These are phyloP conservation scores for Fusarium nanum DNA, from an alignment of 2,329 filamentous ascomycete species.

Conservation along the genomic window DNA sequence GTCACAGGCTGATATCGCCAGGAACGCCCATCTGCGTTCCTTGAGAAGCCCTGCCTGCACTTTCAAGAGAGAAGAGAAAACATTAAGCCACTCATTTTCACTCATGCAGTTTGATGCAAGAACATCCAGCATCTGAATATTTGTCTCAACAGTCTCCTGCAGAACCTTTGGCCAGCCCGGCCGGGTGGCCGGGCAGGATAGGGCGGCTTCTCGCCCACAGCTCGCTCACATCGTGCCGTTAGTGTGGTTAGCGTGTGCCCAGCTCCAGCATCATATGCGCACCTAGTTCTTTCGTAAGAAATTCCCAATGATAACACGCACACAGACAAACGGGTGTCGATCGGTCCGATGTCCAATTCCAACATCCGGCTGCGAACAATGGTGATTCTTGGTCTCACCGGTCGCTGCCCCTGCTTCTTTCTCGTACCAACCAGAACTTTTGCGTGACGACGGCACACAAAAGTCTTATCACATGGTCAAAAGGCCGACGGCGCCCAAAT, in stretches of 20 bases:
- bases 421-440: slow-evolving; percentile 44
- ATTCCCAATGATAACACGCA: slow-evolving; percentile 23
- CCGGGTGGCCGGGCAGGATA: slow-evolving; percentile 5
- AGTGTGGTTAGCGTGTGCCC: slow-evolving; percentile 19
- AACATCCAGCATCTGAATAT: background rate
- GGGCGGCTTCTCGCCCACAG: slow-evolving; percentile 1
- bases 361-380: slow-evolving; percentile 30
- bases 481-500: background rate
- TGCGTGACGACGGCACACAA: slow-evolving; percentile 46
- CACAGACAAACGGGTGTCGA: slow-evolving; percentile 27
- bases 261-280: slow-evolving; percentile 10
- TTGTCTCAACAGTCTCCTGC: slow-evolving; percentile 9
- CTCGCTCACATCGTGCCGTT: slow-evolving; percentile 27
- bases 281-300: slow-evolving; percentile 9
- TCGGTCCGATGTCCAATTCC: slow-evolving; percentile 37
- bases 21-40: slow-evolving; percentile 15
- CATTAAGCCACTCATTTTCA: slow-evolving; percentile 14
- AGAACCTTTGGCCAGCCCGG: slow-evolving; percentile 3
- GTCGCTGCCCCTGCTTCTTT: slow-evolving; percentile 41
- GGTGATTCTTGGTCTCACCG: slow-evolving; percentile 43
- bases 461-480: slow-evolving; percentile 42
- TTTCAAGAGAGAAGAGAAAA: slow-evolving; percentile 34
- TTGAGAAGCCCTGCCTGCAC: slow-evolving; percentile 8
- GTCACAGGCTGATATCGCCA: slow-evolving; percentile 27
- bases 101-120: slow-evolving; percentile 14